Percentiles rank a stretch among this genome's conserved stretches.
These are phyloP conservation scores for Halophytophthora batemanensis DNA, from an alignment of 352 stramenopile species.

Conservation along the genomic window DNA sequence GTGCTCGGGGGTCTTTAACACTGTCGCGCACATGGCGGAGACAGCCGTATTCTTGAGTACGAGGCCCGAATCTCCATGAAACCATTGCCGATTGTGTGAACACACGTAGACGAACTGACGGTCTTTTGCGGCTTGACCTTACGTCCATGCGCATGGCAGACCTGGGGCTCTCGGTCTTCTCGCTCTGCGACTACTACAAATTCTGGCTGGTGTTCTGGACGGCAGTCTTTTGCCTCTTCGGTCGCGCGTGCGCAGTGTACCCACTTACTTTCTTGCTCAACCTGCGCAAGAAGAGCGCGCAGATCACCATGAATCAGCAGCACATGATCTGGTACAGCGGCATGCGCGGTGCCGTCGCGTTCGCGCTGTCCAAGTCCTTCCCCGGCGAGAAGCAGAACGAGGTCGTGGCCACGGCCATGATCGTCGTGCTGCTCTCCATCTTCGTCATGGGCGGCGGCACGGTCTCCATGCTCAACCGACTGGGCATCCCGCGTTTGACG, in stretches of 20 bases:
- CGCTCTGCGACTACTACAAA: constrained; percentile 70
- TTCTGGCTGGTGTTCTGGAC: constrained; percentile 88
- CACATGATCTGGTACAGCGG: constrained; percentile 95
- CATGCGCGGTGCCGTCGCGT: constrained; percentile 91
- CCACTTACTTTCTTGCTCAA: constrained; percentile 79
- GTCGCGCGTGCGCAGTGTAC: constrained; percentile 85
- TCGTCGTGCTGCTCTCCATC: constrained; percentile 91
- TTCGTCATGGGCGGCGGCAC: constrained; percentile 91
- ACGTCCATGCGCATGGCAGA: constrained; percentile 37
- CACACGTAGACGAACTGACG: not conserved
- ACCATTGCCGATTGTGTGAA: not conserved
- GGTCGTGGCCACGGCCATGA: constrained; percentile 89
- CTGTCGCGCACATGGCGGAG: constrained; percentile 90
- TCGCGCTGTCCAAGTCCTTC: constrained; percentile 89
- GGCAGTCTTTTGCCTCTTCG: constrained; percentile 80
- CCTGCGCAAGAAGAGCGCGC: constrained; percentile 43
- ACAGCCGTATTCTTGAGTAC: constrained; percentile 92
- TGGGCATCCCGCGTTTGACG: constrained; percentile 83
- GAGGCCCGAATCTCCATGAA: constrained; percentile 7
- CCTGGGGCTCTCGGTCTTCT: constrained; percentile 89
- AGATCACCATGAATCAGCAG: constrained; percentile 86
- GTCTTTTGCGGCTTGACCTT: constrained; percentile 1
- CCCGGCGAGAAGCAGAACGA: constrained; percentile 81
- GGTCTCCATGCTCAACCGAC: constrained; percentile 80
- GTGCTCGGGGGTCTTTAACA: constrained; percentile 88